Percentiles rank a stretch among this genome's conserved stretches.
Conservation (phyloP, 2,329 filamentous ascomycete genomes). For the Penicillium sclerotigenum region DNA sequence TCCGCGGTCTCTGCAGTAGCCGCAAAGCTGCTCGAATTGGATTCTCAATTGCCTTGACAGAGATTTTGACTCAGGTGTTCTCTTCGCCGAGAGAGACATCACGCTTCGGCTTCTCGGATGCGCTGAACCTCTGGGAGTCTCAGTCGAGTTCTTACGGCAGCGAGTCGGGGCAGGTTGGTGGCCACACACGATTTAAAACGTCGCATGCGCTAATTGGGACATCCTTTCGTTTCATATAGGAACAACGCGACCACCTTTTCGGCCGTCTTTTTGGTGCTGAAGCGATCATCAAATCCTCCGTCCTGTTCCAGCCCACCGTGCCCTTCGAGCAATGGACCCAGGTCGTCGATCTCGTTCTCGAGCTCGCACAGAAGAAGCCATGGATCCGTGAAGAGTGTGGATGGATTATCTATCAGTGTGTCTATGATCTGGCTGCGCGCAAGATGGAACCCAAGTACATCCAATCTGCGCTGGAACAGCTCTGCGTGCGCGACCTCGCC, state of each 20-base stretch:
- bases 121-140: constrained; percentile 52
- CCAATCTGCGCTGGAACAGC: constrained; percentile 59
- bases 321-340: constrained; percentile 52
- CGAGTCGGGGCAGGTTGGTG: constrained; percentile 52
- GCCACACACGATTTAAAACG: not conserved
- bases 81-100: constrained; percentile 34
- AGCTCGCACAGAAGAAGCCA: constrained; percentile 74
- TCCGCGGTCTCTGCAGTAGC: constrained; percentile 84
- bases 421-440: constrained; percentile 53
- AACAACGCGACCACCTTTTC: constrained; percentile 80
- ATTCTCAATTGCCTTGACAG: constrained; percentile 83
- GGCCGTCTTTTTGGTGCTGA: constrained; percentile 85
- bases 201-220: constrained; percentile 45
- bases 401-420: constrained; percentile 71
- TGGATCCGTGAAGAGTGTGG: constrained; percentile 90
- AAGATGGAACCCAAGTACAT: constrained; percentile 49
- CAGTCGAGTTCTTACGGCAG: constrained; percentile 53
- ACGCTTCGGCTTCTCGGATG: constrained; percentile 39
- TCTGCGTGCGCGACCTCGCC: constrained; percentile 64
- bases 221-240: constrained; percentile 56
- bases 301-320: constrained; percentile 60
- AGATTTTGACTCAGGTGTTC: constrained; percentile 71
- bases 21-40: constrained; percentile 84
- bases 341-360: constrained; percentile 70
- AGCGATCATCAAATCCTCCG: constrained; percentile 74